phyloP scores from a whole-genome alignment of 2,329 filamentous ascomycete species.

The Rhynchosporium secalis region DNA sequence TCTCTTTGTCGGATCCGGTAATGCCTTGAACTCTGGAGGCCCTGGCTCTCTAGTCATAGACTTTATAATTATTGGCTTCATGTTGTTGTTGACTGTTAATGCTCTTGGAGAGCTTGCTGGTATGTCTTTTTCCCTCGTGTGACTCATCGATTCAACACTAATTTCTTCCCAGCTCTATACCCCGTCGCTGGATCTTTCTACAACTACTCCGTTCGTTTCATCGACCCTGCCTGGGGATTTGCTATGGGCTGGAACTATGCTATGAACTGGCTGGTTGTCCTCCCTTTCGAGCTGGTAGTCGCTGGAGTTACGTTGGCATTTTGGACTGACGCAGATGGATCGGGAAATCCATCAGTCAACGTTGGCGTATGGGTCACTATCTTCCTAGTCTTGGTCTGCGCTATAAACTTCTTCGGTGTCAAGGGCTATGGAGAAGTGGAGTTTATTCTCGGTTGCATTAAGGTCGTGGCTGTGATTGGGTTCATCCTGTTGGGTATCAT shows the following conservation, averaged over 20 bases:
- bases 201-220: slow-evolving; percentile 85
- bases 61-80: slow-evolving; percentile 75
- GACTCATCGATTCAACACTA: background rate
- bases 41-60: slow-evolving; percentile 77
- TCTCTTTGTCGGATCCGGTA: slow-evolving; percentile 50
- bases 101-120: slow-evolving; percentile 90
- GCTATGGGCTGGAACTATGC: slow-evolving; percentile 95
- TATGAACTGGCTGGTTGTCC: slow-evolving; percentile 79
- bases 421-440: slow-evolving; percentile 91
- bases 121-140: slow-evolving; percentile 48
- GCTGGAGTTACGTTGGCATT: slow-evolving; percentile 82
- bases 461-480: slow-evolving; percentile 79
- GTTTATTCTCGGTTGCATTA: slow-evolving; percentile 83
- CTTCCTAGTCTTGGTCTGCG: slow-evolving; percentile 75
- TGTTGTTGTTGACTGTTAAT: slow-evolving; percentile 63
- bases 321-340: slow-evolving; percentile 60
- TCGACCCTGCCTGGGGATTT: slow-evolving; percentile 95
- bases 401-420: slow-evolving; percentile 86
- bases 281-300: slow-evolving; percentile 84
- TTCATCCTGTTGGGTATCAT: slow-evolving; percentile 66
- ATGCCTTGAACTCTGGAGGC: slow-evolving; percentile 49
- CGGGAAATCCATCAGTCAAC: slow-evolving; percentile 43
- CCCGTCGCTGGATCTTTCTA: slow-evolving; percentile 91
- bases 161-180: slow-evolving; percentile 54
- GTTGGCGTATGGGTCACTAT: slow-evolving; percentile 79